A percentile compares a stretch with the other conserved stretches of the same genome.
Evolutionary conservation across 805 yeast species (phyloP).

Genomic region (Ascoidea rubescens): DNA sequence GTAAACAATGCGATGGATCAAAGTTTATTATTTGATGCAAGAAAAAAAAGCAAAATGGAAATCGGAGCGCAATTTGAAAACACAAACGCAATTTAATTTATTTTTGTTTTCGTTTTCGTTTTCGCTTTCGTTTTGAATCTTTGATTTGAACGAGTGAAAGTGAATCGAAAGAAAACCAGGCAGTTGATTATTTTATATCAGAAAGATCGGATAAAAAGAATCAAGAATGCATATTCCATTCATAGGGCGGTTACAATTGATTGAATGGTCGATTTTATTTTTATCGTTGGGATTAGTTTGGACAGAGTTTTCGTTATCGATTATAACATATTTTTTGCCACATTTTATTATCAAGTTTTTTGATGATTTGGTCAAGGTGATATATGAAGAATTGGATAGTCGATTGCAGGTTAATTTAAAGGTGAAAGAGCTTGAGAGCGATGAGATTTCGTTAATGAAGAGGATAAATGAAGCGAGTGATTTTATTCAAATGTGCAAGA

Average conservation of each 20-base stretch:
- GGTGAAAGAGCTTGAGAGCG: conserved; percentile 9
- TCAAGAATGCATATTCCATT: conserved; percentile 24
- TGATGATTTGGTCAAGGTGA: conserved; percentile 16
- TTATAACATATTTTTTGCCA: conserved; percentile 34
- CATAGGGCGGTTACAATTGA: conserved; percentile 29
- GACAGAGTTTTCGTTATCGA: conserved; percentile 31
- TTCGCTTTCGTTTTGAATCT: too few relatives aligned
- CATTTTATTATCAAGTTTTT: conserved; percentile 22
- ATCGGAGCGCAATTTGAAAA: too few relatives aligned
- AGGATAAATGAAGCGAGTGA: conserved; percentile 30
- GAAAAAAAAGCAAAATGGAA: too few relatives aligned
- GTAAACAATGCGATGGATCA: too few relatives aligned
- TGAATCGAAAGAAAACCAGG: too few relatives aligned
- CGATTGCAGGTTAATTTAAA: not conserved
- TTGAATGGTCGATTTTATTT: conserved; percentile 35
- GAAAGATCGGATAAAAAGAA: not conserved
- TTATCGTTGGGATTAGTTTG: conserved; percentile 32
- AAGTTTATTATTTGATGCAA: too few relatives aligned
- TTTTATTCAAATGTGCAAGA: conserved; percentile 50
- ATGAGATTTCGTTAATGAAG: conserved; percentile 15
- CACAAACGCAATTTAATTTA: too few relatives aligned
- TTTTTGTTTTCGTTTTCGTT: too few relatives aligned
- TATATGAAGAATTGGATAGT: conserved; percentile 8
- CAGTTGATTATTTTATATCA: too few relatives aligned
- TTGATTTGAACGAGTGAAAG: too few relatives aligned